Base-by-base conservation (phyloP, 2,329 filamentous ascomycete genomes). In the Clarireedia hainanense region DNA sequence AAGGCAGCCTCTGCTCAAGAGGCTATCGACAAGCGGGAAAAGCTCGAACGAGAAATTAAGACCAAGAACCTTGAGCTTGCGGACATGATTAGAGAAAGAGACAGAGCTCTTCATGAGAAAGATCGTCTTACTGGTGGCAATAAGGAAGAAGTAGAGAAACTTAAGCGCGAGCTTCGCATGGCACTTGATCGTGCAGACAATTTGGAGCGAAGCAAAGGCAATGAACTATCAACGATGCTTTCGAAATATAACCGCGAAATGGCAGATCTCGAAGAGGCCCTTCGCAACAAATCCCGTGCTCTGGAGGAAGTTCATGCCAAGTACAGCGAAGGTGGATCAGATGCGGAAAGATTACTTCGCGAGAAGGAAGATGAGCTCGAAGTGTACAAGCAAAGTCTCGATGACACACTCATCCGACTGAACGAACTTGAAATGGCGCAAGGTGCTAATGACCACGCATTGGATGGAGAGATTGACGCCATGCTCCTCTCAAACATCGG, bases 61-160 rank as follows among this genome's bases (percentile, higher is more conserved):
- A 96, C 92, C 30, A 99, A 99, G 81, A 99, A 99, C 69, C 77
- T 99, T n/a, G 94, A 99, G 72, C 75, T 99, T 59, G 94, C 94
- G 34, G 91, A 97, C 70, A 97, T 99, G 94, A 99, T 99, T 62
- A 84, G 94, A 45, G 94, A 99, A 75, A 82, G 94, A 64, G 94
- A 99, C 68, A 84, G 94, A 61, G 94, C 94, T 30, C 74, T 96
- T 52, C 90, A 97, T 68, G 94, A 99, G 60, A 90, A 91, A 70
- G 94, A 99, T 69, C 84, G 94, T 55, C 75, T 86, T n/a, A 83
- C 78, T 51, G 94, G 94, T 50, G 88, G 84, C 53, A 91, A 91
- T 72, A 91, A 89, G 67, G 94, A 99, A 57, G 94, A 99, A 70
- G 67, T 96, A 10, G 94, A 99, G 74, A 96, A 95, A 75, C 76